Base-by-base conservation (phyloP, 768 basidiomycete species). In the Pulveroboletus sp. region DNA sequence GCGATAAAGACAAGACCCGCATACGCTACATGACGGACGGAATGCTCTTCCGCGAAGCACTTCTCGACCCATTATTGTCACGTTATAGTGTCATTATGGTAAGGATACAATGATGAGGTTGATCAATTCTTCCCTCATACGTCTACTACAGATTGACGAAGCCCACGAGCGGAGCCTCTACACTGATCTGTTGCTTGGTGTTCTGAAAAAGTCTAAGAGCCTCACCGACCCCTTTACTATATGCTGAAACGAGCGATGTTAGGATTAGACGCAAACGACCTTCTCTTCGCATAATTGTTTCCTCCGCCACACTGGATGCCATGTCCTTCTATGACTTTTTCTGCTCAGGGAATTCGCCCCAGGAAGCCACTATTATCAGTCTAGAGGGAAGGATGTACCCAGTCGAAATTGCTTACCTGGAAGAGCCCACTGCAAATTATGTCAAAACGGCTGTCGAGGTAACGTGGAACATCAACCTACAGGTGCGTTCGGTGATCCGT, bases 1-100 rank as follows among this genome's bases (percentile, higher is more conserved):
- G 86, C 60, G 80, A 80, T 63, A 91, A 89, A 59, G 80, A 86
- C 27, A 75, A 81, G 46, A 98, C 96, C 2, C 79, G 90, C 26
- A 90, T 99, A 66, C 78, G 93, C 37, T 99, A 98, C 68, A 80
- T 98, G 81, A 99, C 96, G 30, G 96, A 99, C 66, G 96, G 96
- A 39, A 94, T 98, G 85, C 82, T 99, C 33, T 97, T 98, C 66
- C 82, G 94, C 51, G 94, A 97, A 71, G 86, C 86, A 21, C 78
- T 97, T 60, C 74, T 93, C 33, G 95, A 99, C 63, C 96, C 96
- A 15, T 69, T 97, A 27, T 76, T 99, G 45, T 91, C 86, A 64
- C 83, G 86, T 24, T 97, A 94, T 62, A 95, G 92, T 61, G 92
- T 93, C 9, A 87, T 98, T 53, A 98, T 99, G 93, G 93, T 87